Evolutionary conservation across 1,139 yeast genomes (phyloP).

Genomic region (Saccharomyces pastorianus): DNA sequence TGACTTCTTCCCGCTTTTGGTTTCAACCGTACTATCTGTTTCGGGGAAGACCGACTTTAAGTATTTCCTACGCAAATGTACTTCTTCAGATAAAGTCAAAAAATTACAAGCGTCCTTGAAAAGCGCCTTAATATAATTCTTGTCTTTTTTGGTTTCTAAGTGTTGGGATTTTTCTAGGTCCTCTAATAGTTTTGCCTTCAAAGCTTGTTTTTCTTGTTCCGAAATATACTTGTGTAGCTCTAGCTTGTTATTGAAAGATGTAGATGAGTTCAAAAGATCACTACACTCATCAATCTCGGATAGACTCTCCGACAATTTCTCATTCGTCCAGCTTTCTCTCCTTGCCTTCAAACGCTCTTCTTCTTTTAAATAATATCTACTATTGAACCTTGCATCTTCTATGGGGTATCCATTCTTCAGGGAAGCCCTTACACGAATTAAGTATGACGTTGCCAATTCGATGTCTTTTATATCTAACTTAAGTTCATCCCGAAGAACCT

Average conservation of each 20-base stretch:
- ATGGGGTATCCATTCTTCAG: slow-evolving; percentile 42
- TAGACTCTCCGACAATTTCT: slow-evolving; percentile 27
- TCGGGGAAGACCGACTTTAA: slow-evolving; percentile 37
- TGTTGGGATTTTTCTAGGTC: slow-evolving; percentile 19
- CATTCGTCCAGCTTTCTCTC: slow-evolving; percentile 36
- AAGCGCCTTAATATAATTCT: slow-evolving; percentile 29
- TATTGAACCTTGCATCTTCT: slow-evolving; percentile 53
- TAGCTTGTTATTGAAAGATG: slow-evolving; percentile 37
- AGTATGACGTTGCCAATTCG: slow-evolving; percentile 44
- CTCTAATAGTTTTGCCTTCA: slow-evolving; percentile 29
- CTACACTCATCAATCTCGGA: slow-evolving; percentile 23
- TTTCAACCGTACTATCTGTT: slow-evolving; percentile 22
- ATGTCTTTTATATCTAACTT: slow-evolving; percentile 32
- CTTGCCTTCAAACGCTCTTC: slow-evolving; percentile 39
- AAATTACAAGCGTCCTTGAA: slow-evolving; percentile 35
- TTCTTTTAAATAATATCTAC: slow-evolving; percentile 45
- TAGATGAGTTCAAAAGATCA: slow-evolving; percentile 13
- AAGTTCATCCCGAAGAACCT: slow-evolving; percentile 25
- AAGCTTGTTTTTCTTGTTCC: slow-evolving; percentile 32
- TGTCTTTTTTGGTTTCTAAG: slow-evolving; percentile 28
- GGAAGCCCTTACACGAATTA: slow-evolving; percentile 44
- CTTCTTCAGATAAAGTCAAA: slow-evolving; percentile 35
- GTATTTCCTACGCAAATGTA: slow-evolving; percentile 35
- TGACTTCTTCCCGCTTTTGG: slow-evolving; percentile 34
- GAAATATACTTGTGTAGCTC: slow-evolving; percentile 34